Conservation (phyloP, 2,329 filamentous ascomycete species). For the Fusarium nurragi region DNA sequence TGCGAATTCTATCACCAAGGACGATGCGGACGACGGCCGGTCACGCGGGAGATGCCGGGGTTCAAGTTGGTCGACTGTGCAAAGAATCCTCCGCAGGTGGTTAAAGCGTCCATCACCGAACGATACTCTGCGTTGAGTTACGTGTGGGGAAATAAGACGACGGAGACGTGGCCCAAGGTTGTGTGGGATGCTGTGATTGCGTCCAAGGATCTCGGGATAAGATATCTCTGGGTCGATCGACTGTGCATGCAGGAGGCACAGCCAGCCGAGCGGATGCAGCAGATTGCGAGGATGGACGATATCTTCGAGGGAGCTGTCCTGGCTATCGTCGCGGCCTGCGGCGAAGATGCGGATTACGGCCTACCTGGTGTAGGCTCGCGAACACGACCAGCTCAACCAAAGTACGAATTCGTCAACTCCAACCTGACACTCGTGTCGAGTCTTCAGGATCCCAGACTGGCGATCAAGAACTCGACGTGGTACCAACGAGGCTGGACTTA, state of each 20-base stretch:
- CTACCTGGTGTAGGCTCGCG: slow-evolving; percentile 49
- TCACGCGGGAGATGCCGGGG: slow-evolving; percentile 42
- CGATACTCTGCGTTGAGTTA: slow-evolving; percentile 50
- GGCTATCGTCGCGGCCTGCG: slow-evolving; percentile 53
- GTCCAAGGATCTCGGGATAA: slow-evolving; percentile 45
- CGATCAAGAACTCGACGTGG: slow-evolving; percentile 48
- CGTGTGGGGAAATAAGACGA: slow-evolving; percentile 46
- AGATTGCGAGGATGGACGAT: slow-evolving; percentile 51
- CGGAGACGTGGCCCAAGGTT: slow-evolving; percentile 46
- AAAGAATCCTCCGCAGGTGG: slow-evolving; percentile 46
- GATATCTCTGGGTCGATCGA: slow-evolving; percentile 53
- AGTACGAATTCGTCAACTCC: slow-evolving; percentile 47
- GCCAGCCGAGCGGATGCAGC: slow-evolving; percentile 41
- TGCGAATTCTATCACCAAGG: slow-evolving; percentile 49
- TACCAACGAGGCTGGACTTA: slow-evolving; percentile 53
- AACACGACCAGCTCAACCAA: slow-evolving; percentile 43
- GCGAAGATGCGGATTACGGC: slow-evolving; percentile 47
- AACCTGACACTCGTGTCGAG: slow-evolving; percentile 48
- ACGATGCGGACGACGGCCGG: slow-evolving; percentile 45
- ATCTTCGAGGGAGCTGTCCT: slow-evolving; percentile 50
- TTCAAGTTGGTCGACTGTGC: slow-evolving; percentile 50
- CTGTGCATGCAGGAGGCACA: slow-evolving; percentile 47
- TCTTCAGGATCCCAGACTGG: slow-evolving; percentile 45
- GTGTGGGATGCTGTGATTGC: slow-evolving; percentile 48
- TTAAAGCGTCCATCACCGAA: slow-evolving; percentile 43